Evolutionary conservation across 2,329 filamentous ascomycete genomes (phyloP), one percentile per base, ranked within the genome.

Genomic region (Zymoseptoria crescenta): DNA sequence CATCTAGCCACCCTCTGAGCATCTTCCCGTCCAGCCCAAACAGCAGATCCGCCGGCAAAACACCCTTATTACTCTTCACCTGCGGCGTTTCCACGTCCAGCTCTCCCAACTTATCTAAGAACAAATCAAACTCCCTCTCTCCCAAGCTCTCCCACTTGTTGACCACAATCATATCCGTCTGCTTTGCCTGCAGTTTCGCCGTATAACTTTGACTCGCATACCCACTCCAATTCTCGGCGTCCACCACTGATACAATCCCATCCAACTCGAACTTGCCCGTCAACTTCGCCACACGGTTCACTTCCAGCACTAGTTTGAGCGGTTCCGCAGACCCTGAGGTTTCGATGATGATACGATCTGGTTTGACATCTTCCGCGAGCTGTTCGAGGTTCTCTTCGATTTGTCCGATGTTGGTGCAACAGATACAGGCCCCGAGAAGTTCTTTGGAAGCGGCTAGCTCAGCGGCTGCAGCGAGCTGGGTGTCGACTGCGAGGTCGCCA

Each of bases 361-460:
- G 93, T 0, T 64, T 59, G 52, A 81, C 76, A 45, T 81, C 76
- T 27, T 77, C 74, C 55, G 83, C 82, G 49, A 99, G 85, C 70
- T 94, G 86, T 50, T 82, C 77, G 19, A 99, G 85, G 1, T 93
- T 92, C 53, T 88, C 85, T 60, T 85, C 84, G 7, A 99, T 84
- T 74, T 96, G 90, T 16, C 94, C 94, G 61, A 99, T 93, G 27
- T 97, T 87, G 73, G 97, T 97, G 79, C 94, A 99, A 83, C 94
- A 99, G 75, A 99, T 97, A 77, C 94, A 97, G 65, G 93, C 94
- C 73, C 96, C 96, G 56, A 99, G 86, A 1, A 99, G 82, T 75
- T 99, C 94, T 68, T 89, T 88, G 4, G 96, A 92, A 57, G 91
- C 93, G 0, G 90, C 87, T 66, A 99, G 91, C 63, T 92, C 86